Evolutionary conservation across 1,284 basidiomycete genomes (phyloP), one percentile per base, ranked within the genome.

Genomic region (Melampsora larici-populina): DNA sequence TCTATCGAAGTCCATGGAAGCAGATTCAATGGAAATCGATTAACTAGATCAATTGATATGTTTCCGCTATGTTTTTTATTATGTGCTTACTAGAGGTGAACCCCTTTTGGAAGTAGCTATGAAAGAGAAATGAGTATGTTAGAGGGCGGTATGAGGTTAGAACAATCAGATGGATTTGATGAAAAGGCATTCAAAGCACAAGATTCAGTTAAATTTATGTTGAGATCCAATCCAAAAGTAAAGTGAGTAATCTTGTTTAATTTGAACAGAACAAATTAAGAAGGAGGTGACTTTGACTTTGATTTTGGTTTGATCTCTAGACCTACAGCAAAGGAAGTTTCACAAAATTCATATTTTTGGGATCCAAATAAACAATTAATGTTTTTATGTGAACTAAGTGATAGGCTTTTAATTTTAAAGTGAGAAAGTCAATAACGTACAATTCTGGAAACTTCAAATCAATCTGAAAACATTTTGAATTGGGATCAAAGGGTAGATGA

Each of bases 271-370:
- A n/a, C n/a, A 64, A 64, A 64, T 21, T 21, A 6, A 26, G 18
- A 64, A 5, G 3, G 62, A 36, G n/a, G n/a, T n/a, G n/a, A 33
- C 15, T 33, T n/a, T n/a, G n/a, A n/a, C n/a, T n/a, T n/a, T n/a
- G n/a, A n/a, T n/a, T n/a, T n/a, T n/a, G n/a, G n/a, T 55, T 43
- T 18, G 2, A 24, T 62, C 43, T 62, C 31, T 67, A 94, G 96
- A 81, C 96, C 95, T 0, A 91, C 93, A 79, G 97, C 95, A 3
- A 88, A 88, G 13, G 89, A 89, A 48, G 93, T 92, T 82, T 87
- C 98, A n/a, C 86, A 91, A 31, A 95, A 99, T 85, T 97, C 96
- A 0, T 97, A 93, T 87, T 99, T 98, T 87, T 99, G 96, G 97
- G 90, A 92, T 79, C 86, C 94, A 0, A 89, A 88, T 17, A 90